Percentiles rank a stretch among this genome's conserved stretches.
Evolutionary conservation across 1,139 yeast genomes (phyloP).

Genomic region (Candida tunisiensis): DNA sequence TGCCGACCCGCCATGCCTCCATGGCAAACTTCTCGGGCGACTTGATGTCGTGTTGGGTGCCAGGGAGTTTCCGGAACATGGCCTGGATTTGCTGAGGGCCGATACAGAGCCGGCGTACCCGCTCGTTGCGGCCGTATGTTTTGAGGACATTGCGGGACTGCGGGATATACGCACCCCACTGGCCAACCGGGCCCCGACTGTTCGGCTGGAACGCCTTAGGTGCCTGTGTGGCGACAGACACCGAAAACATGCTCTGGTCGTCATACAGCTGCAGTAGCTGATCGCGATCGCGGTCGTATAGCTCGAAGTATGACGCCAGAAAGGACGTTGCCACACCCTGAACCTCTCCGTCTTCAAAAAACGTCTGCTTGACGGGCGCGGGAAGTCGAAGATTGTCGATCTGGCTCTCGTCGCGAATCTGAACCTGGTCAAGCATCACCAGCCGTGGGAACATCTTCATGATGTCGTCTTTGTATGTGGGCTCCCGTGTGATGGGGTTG

Average conservation of each 20-base stretch:
- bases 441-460: conserved; percentile 63
- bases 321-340: conserved; percentile 60
- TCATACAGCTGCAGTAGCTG: conserved; percentile 64
- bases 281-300: conserved; percentile 69
- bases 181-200: conserved; percentile 8
- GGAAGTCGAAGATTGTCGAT: conserved; percentile 32
- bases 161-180: conserved; percentile 22
- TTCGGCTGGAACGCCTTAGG: conserved; percentile 9
- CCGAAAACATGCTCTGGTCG: conserved; percentile 69
- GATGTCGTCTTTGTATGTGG: conserved; percentile 42
- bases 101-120: conserved; percentile 41
- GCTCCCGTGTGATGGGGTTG: conserved; percentile 50
- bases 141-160: conserved; percentile 63
- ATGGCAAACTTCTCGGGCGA: conserved; percentile 55
- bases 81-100: conserved; percentile 57
- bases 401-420: conserved; percentile 56
- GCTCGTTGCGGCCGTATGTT: conserved; percentile 39
- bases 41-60: conserved; percentile 53
- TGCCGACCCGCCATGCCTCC: conserved; percentile 46
- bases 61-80: conserved; percentile 52
- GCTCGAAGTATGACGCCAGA: conserved; percentile 51
- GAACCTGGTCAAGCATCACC: conserved; percentile 60
- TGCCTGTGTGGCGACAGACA: conserved; percentile 34
- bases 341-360: conserved; percentile 68
- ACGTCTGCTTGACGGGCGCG: conserved; percentile 34